phyloP scores from a whole-genome alignment of 208 protist species.

The Leptomonas seymouri region DNA sequence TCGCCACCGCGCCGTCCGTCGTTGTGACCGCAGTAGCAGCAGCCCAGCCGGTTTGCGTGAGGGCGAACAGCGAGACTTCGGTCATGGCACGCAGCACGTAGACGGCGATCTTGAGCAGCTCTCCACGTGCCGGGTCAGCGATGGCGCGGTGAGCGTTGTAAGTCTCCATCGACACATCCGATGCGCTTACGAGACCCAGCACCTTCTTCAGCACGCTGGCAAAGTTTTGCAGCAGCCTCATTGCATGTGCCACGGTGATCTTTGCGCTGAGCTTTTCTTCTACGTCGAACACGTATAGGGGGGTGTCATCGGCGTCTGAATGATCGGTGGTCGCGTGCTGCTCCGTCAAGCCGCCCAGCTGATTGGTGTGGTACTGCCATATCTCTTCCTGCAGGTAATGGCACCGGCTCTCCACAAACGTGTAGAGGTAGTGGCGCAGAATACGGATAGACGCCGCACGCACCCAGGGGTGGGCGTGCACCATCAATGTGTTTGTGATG shows the following conservation, averaged over 20 bases:
- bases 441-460: slow-evolving; percentile 71
- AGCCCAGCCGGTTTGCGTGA: slow-evolving; percentile 30
- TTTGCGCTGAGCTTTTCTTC: background rate
- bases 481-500: slow-evolving; percentile 47
- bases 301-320: background rate
- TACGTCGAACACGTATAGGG: slow-evolving; percentile 3
- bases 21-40: background rate
- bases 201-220: slow-evolving; percentile 44
- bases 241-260: slow-evolving; percentile 8
- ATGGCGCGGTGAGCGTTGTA: slow-evolving; percentile 81
- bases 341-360: slow-evolving; percentile 4
- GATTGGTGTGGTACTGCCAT: slow-evolving; percentile 22
- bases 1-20: background rate
- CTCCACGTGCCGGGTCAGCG: slow-evolving; percentile 53
- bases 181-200: slow-evolving; percentile 58
- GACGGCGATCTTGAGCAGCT: slow-evolving; percentile 70
- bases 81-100: slow-evolving; percentile 58
- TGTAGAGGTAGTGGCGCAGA: slow-evolving; percentile 78
- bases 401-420: slow-evolving; percentile 60
- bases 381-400: slow-evolving; percentile 52
- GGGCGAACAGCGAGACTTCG: slow-evolving; percentile 39
- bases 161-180: slow-evolving; percentile 81
- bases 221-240: slow-evolving; percentile 28
- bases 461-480: slow-evolving; percentile 88
- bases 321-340: background rate